These are phyloP conservation scores for Salvia miltiorrhiza DNA, from an alignment of 257 asterid genomes.

Conservation along the genomic window DNA sequence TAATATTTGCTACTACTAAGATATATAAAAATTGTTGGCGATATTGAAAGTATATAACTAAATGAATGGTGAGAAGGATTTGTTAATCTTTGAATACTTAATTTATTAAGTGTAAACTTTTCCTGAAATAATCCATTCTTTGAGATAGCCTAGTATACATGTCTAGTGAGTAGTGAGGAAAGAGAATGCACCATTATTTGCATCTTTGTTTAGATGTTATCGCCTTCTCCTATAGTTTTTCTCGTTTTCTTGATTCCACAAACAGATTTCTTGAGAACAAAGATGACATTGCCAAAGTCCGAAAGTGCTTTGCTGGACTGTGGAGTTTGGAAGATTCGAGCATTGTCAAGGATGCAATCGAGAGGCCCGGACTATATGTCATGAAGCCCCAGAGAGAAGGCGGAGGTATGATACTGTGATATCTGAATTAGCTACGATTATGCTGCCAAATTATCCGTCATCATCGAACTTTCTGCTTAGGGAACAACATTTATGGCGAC, in stretches of 20 bases:
- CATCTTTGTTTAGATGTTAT: neutral
- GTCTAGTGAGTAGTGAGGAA: neutral
- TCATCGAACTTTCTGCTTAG: conserved; percentile 28
- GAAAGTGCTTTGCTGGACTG: conserved; percentile 90
- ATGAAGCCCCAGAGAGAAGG: conserved; percentile 99
- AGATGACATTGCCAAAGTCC: conserved; percentile 80
- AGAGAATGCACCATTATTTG: neutral
- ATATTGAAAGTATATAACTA: too few species aligned
- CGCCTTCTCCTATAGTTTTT: neutral
- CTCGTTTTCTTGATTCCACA: conserved; percentile 13
- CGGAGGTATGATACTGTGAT: conserved; percentile 69
- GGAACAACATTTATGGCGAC: conserved; percentile 88
- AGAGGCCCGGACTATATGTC: conserved; percentile 74
- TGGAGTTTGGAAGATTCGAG: conserved; percentile 80
- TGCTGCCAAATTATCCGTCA: neutral
- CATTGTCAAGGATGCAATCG: conserved; percentile 70
- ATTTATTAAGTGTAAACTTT: neutral
- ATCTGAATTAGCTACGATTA: neutral
- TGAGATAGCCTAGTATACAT: neutral
- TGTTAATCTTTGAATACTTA: neutral
- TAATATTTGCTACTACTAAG: neutral
- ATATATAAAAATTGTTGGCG: neutral
- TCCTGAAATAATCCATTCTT: neutral
- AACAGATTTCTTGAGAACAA: conserved; percentile 81
- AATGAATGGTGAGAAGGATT: too few species aligned